Evolutionary conservation across 208 protist species (phyloP), one percentile per base, ranked within the genome.

Genomic region (Leishmania mexicana): DNA sequence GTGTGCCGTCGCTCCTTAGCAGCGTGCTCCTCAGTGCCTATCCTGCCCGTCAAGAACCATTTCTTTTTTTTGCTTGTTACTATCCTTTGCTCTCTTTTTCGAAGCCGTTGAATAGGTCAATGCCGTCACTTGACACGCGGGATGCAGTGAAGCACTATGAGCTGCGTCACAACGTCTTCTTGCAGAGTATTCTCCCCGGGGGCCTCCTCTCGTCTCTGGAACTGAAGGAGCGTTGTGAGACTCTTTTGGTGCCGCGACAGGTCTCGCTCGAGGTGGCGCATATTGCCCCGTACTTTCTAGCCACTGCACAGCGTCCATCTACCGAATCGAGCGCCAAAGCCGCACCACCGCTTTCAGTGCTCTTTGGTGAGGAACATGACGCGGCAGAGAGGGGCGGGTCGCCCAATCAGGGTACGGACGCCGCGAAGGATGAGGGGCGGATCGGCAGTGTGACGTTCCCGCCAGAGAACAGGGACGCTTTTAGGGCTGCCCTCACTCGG

Each of bases 201-300:
- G 92, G 90, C 15, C 75, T 88, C 17, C 88, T 96, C 13, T 45
- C 85, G 72, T 73, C 65, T 19, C 45, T 83, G 17, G 70, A 78
- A 53, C 79, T 88, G 35, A 65, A 54, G 3, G 58, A 84, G 6
- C 87, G 88, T 24, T 76, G 88, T 65, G 89, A 96, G 64, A 85
- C 89, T 4, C 79, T 96, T 10, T 87, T 93, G 64, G 84, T 89
- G 19, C 92, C 92, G 21, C 85, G 85, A 15, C 83, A 94, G 82
- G 76, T 85, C 4, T 89, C 86, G 11, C 81, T 94, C 19, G 83
- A 85, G 5, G 71, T 71, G 17, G 75, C 74, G 38, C 76, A 83
- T 17, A 71, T 94, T 28, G 38, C 77, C 1, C 80, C 81, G 1
- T 92, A 83, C 62, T 70, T 94, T 7, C 38, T 68, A 10, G 79